Percentiles rank a stretch among this genome's conserved stretches.
phyloP scores from a whole-genome alignment of 2,329 filamentous ascomycete species.

The Ciborinia camelliae region DNA sequence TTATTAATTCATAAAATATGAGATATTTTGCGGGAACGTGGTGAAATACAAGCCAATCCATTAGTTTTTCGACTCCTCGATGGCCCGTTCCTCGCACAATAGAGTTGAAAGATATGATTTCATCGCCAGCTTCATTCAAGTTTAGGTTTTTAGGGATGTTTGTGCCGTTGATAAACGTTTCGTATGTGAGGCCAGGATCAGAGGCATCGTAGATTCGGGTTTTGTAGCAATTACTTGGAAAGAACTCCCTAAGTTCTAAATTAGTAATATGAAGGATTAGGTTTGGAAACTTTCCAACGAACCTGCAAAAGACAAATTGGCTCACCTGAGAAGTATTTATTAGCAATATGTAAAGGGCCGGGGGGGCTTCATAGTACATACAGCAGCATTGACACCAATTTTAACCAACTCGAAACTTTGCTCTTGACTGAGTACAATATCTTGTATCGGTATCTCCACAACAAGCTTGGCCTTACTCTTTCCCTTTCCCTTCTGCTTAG shows the following conservation, averaged over 20 bases:
- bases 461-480: neutral
- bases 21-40: neutral
- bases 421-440: conserved; percentile 15
- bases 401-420: conserved; percentile 25
- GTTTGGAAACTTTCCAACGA: neutral
- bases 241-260: neutral
- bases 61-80: conserved; percentile 28
- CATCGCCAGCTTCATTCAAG: conserved; percentile 2
- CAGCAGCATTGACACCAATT: conserved; percentile 23
- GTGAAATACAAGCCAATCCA: conserved; percentile 30
- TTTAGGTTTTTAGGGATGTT: neutral
- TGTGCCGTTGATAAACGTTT: conserved; percentile 10
- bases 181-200: neutral
- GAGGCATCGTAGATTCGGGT: conserved; percentile 11
- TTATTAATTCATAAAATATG: conserved; percentile 10
- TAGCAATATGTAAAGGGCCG: neutral
- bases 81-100: conserved; percentile 18
- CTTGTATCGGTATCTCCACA: neutral
- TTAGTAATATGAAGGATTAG: neutral
- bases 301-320: conserved; percentile 21
- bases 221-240: conserved; percentile 9
- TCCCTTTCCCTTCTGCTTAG: neutral
- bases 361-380: conserved; percentile 9
- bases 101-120: conserved; percentile 6
- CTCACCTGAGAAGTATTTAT: conserved; percentile 21